These are phyloP conservation scores for Rhododendron kiyosumense DNA, from an alignment of 148 eudicot species.

Conservation along the genomic window DNA sequence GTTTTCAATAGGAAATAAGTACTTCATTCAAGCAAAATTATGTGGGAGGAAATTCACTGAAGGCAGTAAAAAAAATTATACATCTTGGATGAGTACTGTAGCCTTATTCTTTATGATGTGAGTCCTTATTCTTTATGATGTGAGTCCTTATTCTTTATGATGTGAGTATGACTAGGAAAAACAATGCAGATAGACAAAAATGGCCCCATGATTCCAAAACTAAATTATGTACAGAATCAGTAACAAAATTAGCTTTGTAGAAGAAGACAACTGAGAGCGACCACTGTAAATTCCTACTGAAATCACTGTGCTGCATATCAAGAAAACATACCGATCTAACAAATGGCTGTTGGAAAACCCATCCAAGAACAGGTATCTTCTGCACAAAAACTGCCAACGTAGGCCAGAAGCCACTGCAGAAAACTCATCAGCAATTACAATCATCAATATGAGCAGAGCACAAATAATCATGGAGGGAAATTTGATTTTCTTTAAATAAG, in stretches of 20 bases:
- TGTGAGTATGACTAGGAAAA: background rate
- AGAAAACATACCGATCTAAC: constrained; percentile 72
- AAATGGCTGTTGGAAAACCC: constrained; percentile 84
- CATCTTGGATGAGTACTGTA: background rate
- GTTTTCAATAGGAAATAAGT: background rate
- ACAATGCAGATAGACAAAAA: background rate
- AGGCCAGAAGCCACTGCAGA: constrained; percentile 96
- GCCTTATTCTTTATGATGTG: background rate
- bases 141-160: background rate
- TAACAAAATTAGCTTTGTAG: background rate
- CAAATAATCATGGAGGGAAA: background rate
- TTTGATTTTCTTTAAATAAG: background rate
- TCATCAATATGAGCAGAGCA: background rate
- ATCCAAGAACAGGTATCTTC: constrained; percentile 87
- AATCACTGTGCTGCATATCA: background rate
- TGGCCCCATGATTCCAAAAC: background rate
- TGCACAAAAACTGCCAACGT: constrained; percentile 80
- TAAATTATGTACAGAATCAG: background rate
- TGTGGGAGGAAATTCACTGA: background rate
- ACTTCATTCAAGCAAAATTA: background rate
- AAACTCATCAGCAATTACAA: background rate
- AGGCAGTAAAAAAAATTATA: too few species aligned
- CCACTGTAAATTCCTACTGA: background rate
- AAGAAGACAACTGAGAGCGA: background rate
- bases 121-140: too few species aligned